Evolutionary conservation across 495 filamentous ascomycete species (phyloP).

Genomic region (Halenospora varia): DNA sequence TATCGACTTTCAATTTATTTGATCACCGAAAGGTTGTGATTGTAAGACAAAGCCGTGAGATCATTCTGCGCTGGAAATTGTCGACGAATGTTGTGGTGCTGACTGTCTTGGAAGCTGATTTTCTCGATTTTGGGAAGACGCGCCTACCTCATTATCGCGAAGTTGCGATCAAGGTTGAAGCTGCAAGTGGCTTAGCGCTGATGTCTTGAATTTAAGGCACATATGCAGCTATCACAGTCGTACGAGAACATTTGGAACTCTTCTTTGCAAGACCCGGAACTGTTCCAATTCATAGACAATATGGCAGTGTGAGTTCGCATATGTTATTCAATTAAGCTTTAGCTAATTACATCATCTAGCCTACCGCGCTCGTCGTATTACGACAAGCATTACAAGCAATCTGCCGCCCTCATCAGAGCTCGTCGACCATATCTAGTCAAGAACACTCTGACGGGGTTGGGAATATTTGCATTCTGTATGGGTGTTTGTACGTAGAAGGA

Average conservation of each 20-base stretch:
- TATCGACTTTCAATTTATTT: constrained; percentile 7
- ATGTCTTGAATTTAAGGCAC: not conserved
- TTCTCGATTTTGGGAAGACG: constrained; percentile 1
- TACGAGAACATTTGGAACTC: not conserved
- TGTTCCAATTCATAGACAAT: constrained; percentile 10
- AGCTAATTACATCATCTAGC: constrained; percentile 36
- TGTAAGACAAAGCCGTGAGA: not conserved
- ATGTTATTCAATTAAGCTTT: not conserved
- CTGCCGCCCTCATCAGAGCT: constrained; percentile 81
- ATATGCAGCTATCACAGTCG: not conserved
- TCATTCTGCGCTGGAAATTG: constrained; percentile 4
- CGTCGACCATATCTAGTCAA: constrained; percentile 87
- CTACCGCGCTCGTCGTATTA: constrained; percentile 82
- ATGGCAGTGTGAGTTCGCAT: constrained; percentile 22
- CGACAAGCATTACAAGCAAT: constrained; percentile 74
- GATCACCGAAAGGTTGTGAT: constrained; percentile 1
- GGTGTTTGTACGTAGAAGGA: constrained; percentile 67
- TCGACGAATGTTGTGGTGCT: not conserved
- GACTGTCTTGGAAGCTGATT: not conserved
- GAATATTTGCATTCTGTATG: constrained; percentile 63
- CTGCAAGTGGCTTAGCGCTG: not conserved
- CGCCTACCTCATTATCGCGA: constrained; percentile 3
- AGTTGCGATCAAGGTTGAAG: not conserved
- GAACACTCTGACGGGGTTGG: constrained; percentile 73
- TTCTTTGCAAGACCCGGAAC: not conserved